These are phyloP conservation scores for Penicillium sp. DNA, from an alignment of 2,329 filamentous ascomycete genomes.

Conservation along the genomic window DNA sequence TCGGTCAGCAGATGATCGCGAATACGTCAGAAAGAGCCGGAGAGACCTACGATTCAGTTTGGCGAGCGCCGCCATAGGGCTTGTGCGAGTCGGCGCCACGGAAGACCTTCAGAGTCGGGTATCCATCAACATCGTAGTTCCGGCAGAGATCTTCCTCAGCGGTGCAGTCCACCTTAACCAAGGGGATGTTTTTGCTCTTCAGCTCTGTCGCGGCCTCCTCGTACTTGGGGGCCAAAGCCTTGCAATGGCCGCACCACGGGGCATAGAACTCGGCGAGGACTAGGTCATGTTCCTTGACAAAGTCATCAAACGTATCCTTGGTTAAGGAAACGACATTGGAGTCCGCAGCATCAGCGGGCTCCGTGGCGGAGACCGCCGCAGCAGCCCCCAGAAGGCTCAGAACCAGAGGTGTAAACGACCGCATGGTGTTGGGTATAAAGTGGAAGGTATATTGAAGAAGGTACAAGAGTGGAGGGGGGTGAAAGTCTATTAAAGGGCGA, in stretches of 20 bases:
- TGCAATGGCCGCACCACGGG: conserved; percentile 97
- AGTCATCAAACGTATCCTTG: conserved; percentile 81
- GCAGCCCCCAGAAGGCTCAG: conserved; percentile 41
- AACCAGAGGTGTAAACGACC: conserved; percentile 39
- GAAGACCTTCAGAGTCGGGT: conserved; percentile 99
- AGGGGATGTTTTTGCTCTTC: conserved; percentile 49
- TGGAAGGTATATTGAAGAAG: conserved; percentile 7
- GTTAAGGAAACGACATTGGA: conserved; percentile 86
- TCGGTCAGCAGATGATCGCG: conserved; percentile 21
- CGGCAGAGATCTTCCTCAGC: conserved; percentile 90
- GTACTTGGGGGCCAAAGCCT: conserved; percentile 72
- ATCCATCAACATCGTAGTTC: conserved; percentile 87
- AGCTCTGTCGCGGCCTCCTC: conserved; percentile 50
- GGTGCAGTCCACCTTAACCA: conserved; percentile 74
- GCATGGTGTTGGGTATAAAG: conserved; percentile 31
- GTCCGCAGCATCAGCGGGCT: conserved; percentile 26
- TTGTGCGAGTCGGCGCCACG: conserved; percentile 77
- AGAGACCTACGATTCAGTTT: conserved; percentile 65
- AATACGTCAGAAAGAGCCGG: background rate
- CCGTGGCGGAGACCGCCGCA: conserved; percentile 36
- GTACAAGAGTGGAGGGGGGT: conserved; percentile 2
- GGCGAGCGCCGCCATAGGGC: conserved; percentile 85
- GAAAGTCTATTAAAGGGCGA: conserved; percentile 8
- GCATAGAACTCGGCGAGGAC: conserved; percentile 97
- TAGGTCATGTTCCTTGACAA: conserved; percentile 79